Evolutionary conservation across 257 asterid genomes (phyloP), one percentile per base, ranked within the genome.

Genomic region (Nicotiana tomentosiformis): DNA sequence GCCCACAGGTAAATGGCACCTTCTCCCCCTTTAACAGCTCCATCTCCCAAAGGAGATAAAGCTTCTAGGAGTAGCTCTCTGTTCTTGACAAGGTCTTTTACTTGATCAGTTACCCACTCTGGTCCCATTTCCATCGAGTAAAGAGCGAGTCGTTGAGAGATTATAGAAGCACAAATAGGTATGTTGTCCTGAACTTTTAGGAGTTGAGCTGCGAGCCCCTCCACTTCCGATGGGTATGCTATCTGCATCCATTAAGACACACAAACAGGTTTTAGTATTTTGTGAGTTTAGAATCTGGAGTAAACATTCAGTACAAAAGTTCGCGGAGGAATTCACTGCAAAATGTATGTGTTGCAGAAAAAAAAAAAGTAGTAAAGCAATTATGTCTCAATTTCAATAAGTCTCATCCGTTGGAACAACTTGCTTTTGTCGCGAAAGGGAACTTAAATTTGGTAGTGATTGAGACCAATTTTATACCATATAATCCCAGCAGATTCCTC

Each of bases 1-100:
- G 93, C 99, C 99, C 99, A 96, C 86, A 96, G 84, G 89, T 96
- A 96, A 26, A 96, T 93, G 0, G 98, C 98, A 1, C 98, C 98
- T 88, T 96, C 98, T 51, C 99, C 99, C 18, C 99, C 99, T 84
- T 85, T 92, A 66, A 94, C 93, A 0, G 98, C 91, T 4, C 83
- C 93, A 32, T 86, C 77, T n/a, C 98, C 99, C 81, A 96, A 81
- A 3, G 99, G 99, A 62, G 96, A 91, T 49, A 94, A 56, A 0
- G 97, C 98, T 46, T 94, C 97, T 16, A 78, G 82, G 32, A 94
- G 90, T 57, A 93, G 58, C 35, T 90, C 96, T 53, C 94, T 79
- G 87, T 92, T 96, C 80, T 92, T 89, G 5, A 91, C 91, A 12
- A 96, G 99, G 82, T 84, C 85, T 83, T 93, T 87, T 9, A 96